These are phyloP conservation scores for Colletotrichum cuscutae DNA, from an alignment of 2,329 filamentous ascomycete genomes.

Conservation along the genomic window DNA sequence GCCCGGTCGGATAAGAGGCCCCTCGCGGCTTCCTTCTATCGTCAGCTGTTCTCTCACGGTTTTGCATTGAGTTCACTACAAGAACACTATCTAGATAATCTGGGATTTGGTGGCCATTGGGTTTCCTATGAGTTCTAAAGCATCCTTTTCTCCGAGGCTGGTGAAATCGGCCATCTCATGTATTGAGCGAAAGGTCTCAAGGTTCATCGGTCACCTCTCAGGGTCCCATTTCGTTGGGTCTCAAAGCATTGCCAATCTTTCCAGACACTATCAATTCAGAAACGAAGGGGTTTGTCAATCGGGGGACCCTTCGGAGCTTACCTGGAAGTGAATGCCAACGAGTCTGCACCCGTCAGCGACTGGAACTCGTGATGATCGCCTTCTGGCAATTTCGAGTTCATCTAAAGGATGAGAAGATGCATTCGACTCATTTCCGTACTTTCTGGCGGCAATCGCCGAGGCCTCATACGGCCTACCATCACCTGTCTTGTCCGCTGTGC, in stretches of 20 bases:
- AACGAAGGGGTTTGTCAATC: background rate
- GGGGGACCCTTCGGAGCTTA: background rate
- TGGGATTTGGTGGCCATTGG: background rate
- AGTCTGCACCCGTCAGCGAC: background rate
- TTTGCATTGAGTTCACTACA: background rate
- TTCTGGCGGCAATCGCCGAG: background rate
- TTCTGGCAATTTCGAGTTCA: background rate
- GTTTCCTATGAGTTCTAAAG: no score
- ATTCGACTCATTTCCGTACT: background rate
- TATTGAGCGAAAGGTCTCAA: background rate
- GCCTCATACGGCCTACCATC: background rate
- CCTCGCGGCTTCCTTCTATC: background rate
- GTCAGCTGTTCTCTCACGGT: background rate
- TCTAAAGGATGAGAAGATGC: no score
- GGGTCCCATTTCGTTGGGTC: background rate
- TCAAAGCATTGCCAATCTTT: background rate
- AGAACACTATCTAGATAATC: background rate
- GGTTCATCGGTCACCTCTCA: background rate
- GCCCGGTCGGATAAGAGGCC: background rate
- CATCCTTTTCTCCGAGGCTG: background rate
- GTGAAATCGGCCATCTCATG: background rate
- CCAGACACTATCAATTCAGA: background rate
- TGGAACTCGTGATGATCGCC: background rate
- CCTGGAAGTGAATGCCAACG: background rate
- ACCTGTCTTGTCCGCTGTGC: background rate